phyloP scores from a whole-genome alignment of 768 basidiomycete species.

The Tephrocybe sp. region DNA sequence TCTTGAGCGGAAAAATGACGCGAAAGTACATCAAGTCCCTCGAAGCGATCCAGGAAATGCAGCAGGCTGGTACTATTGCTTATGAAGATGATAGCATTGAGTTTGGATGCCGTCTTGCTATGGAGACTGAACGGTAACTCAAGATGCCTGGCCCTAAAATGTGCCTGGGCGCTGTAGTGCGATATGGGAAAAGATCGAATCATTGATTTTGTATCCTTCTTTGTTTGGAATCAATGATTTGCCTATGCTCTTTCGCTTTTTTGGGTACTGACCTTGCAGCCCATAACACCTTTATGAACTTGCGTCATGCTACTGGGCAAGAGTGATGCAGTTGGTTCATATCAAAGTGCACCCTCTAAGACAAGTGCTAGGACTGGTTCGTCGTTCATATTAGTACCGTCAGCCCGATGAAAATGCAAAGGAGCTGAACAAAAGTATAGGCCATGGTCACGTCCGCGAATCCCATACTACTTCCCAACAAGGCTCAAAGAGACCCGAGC shows the following conservation, averaged over 20 bases:
- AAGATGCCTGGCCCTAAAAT: conserved; percentile 77
- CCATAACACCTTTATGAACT: conserved; percentile 92
- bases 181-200: conserved; percentile 98
- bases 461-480: conserved; percentile 88
- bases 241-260: background rate
- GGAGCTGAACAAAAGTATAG: conserved; percentile 31
- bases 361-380: conserved; percentile 78
- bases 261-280: conserved; percentile 45
- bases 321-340: conserved; percentile 86
- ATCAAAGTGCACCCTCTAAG: conserved; percentile 93
- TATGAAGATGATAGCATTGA: conserved; percentile 98
- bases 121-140: conserved; percentile 89
- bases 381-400: no score
- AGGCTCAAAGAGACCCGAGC: conserved; percentile 83
- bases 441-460: conserved; percentile 97
- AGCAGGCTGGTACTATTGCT: conserved; percentile 93
- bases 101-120: conserved; percentile 93
- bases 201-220: conserved; percentile 92
- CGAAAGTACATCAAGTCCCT: conserved; percentile 96
- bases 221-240: conserved; percentile 93
- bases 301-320: conserved; percentile 90
- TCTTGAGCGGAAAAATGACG: conserved; percentile 84
- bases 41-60: conserved; percentile 94
- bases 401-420: no score
- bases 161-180: conserved; percentile 79